Evolutionary conservation across 2,329 filamentous ascomycete species (phyloP).

Genomic region (Cordyceps cicadae): DNA sequence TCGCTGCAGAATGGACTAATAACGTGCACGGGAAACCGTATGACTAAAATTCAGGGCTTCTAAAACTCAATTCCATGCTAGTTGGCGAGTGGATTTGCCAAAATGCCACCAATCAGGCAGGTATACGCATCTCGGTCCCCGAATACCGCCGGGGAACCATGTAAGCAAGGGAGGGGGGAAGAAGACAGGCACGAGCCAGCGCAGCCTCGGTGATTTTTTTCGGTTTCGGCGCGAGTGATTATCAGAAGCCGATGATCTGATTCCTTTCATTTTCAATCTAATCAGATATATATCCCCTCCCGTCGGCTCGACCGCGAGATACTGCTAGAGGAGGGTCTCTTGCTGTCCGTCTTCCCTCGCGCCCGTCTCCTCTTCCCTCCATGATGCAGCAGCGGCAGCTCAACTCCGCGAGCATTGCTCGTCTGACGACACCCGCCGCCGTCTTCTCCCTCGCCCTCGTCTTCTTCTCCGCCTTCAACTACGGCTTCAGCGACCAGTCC

Average conservation of each 20-base stretch:
- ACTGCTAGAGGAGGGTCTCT: not conserved
- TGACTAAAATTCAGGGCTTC: not conserved
- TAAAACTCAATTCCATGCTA: not conserved
- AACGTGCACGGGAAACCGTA: too few species aligned
- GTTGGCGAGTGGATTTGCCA: not conserved
- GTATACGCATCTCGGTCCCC: not conserved
- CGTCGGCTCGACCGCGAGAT: not conserved
- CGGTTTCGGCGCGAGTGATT: too few species aligned
- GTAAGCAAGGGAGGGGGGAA: too few species aligned
- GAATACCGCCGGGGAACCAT: not conserved
- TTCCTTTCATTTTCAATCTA: not conserved
- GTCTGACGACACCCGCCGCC: not conserved
- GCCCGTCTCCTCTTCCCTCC: not conserved
- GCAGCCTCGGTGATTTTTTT: too few species aligned
- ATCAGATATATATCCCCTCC: not conserved
- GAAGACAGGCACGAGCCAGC: too few species aligned
- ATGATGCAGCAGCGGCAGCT: not conserved
- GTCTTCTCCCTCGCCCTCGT: not conserved
- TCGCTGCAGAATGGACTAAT: too few species aligned
- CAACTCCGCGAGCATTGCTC: not conserved
- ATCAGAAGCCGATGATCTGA: not conserved
- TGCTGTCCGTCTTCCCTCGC: not conserved
- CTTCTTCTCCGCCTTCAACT: conserved; percentile 1
- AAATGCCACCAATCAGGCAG: not conserved
- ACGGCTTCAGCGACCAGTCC: conserved; percentile 3